These are phyloP conservation scores for Vitis amurensis DNA, from an alignment of 164 flowering plant genomes.

Conservation along the genomic window DNA sequence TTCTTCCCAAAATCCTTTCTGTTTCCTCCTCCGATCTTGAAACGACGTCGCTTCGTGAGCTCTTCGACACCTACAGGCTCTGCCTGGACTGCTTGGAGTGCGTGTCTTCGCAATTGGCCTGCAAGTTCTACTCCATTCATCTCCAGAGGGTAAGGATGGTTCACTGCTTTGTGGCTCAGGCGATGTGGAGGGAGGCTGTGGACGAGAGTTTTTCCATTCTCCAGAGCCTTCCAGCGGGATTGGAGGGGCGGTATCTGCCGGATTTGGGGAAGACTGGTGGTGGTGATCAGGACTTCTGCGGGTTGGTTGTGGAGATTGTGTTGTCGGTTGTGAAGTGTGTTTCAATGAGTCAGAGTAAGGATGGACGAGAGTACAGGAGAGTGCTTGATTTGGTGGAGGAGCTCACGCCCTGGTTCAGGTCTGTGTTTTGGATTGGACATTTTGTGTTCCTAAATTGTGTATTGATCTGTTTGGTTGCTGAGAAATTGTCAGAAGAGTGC, in stretches of 20 bases:
- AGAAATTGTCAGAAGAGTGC: neutral
- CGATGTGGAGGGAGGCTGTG: slow-evolving; percentile 44
- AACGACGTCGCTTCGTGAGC: slow-evolving; percentile 17
- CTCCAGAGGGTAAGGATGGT: slow-evolving; percentile 54
- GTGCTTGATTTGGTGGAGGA: slow-evolving; percentile 59
- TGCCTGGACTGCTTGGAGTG: slow-evolving; percentile 55
- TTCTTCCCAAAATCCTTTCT: slow-evolving; percentile 58
- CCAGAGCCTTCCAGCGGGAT: slow-evolving; percentile 35
- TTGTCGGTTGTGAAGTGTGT: slow-evolving; percentile 49
- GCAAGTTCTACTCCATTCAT: slow-evolving; percentile 48
- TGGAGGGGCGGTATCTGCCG: slow-evolving; percentile 33
- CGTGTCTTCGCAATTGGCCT: slow-evolving; percentile 42
- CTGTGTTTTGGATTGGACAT: slow-evolving; percentile 1
- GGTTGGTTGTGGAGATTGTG: slow-evolving; percentile 55
- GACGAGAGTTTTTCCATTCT: slow-evolving; percentile 49
- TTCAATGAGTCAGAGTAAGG: slow-evolving; percentile 41
- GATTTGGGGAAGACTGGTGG: slow-evolving; percentile 12
- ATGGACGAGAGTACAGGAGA: slow-evolving; percentile 34
- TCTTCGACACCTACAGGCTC: slow-evolving; percentile 54
- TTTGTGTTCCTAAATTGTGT: neutral
- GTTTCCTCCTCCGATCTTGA: slow-evolving; percentile 16
- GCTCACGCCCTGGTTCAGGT: slow-evolving; percentile 72
- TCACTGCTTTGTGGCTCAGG: slow-evolving; percentile 52
- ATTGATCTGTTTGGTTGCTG: neutral
- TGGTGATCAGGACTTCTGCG: slow-evolving; percentile 48